Evolutionary conservation across 805 yeast species (phyloP).

Genomic region (Cyberlindnera samutprakarnensis): DNA sequence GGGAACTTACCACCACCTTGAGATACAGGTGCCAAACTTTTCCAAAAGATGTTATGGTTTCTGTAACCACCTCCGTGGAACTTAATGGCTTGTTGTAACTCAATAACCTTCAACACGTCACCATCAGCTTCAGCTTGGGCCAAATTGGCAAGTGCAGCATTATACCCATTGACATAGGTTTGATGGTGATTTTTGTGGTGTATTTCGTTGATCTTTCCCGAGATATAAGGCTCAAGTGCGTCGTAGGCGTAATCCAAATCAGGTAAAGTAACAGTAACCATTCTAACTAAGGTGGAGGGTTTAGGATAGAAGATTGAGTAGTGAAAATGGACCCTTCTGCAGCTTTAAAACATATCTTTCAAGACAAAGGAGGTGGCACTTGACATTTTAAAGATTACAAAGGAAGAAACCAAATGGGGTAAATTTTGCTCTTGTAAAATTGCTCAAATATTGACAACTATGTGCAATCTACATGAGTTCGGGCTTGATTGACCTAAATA

Average conservation of each 20-base stretch:
- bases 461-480: no score
- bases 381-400: no score
- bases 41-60: conserved; percentile 86
- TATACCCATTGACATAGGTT: conserved; percentile 82
- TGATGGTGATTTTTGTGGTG: conserved; percentile 92
- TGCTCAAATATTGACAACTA: no score
- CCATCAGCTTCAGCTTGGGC: conserved; percentile 54
- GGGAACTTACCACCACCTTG: conserved; percentile 69
- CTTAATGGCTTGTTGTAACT: conserved; percentile 67
- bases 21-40: conserved; percentile 69
- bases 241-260: conserved; percentile 78
- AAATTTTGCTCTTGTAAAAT: no score
- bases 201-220: conserved; percentile 78
- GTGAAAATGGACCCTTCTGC: no score
- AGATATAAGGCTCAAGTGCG: conserved; percentile 79
- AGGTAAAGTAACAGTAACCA: conserved; percentile 74
- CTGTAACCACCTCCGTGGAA: conserved; percentile 91
- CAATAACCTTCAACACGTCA: conserved; percentile 52
- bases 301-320: no score
- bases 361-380: no score
- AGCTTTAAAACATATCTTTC: no score
- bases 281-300: no score
- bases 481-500: no score
- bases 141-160: conserved; percentile 67
- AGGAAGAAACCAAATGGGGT: no score